phyloP scores from a whole-genome alignment of 208 protist genomes.

The Vickermania spadyakhi region DNA sequence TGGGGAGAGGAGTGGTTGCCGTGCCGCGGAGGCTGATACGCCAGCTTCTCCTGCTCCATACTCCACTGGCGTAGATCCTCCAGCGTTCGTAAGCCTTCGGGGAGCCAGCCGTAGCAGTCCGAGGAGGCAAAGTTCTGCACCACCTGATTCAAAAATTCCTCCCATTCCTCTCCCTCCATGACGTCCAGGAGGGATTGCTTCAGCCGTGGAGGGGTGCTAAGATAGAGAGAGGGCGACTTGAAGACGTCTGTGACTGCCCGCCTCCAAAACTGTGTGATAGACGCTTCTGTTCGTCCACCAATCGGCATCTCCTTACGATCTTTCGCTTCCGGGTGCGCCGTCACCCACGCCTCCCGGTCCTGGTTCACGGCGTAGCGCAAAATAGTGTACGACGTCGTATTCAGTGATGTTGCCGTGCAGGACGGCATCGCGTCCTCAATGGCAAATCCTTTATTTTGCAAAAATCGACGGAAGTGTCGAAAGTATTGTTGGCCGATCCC shows the following conservation, averaged over 20 bases:
- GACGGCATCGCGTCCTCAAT: neutral
- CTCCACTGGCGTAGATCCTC: conserved; percentile 27
- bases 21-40: neutral
- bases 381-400: conserved; percentile 3
- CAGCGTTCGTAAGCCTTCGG: conserved; percentile 34
- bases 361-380: conserved; percentile 9
- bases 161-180: conserved; percentile 1
- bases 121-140: conserved; percentile 31
- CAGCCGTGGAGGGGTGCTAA: neutral
- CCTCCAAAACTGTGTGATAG: conserved; percentile 27
- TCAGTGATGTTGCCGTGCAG: conserved; percentile 4
- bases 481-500: conserved; percentile 59
- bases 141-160: conserved; percentile 14
- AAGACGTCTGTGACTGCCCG: conserved; percentile 23
- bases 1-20: too few species aligned
- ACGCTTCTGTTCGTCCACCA: conserved; percentile 25
- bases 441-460: conserved; percentile 19
- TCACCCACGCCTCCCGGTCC: conserved; percentile 7
- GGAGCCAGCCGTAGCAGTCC: conserved; percentile 40
- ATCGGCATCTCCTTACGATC: conserved; percentile 34
- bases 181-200: neutral
- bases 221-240: conserved; percentile 1
- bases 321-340: conserved; percentile 11
- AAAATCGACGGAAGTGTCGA: conserved; percentile 23
- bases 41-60: conserved; percentile 2